A percentile compares a stretch with the other conserved stretches of the same genome.
phyloP scores from a whole-genome alignment of 169 alveolate species.

The Miamiensis avidus region DNA sequence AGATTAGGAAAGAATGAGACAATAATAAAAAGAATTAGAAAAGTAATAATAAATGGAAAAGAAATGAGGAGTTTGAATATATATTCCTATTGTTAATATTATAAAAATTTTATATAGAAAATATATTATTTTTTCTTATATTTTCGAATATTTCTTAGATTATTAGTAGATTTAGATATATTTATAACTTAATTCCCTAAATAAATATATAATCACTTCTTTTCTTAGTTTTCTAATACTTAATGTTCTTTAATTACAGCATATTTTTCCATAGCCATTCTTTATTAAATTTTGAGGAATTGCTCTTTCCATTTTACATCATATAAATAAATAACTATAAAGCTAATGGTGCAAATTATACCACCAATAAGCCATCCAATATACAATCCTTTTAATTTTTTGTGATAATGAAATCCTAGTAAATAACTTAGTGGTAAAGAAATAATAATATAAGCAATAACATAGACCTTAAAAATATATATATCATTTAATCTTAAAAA shows the following conservation, averaged over 20 bases:
- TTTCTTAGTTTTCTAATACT: background rate
- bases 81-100: too few relatives aligned
- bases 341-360: background rate
- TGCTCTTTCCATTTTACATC: background rate
- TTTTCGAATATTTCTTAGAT: background rate
- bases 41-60: background rate
- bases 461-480: background rate
- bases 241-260: background rate
- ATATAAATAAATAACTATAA: too few relatives aligned
- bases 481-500: too few relatives aligned
- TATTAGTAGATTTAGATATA: too few relatives aligned
- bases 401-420: background rate
- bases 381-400: background rate
- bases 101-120: too few relatives aligned
- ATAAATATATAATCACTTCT: too few relatives aligned
- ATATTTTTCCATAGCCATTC: background rate
- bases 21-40: too few relatives aligned
- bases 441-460: background rate
- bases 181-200: too few relatives aligned
- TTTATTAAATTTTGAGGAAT: too few relatives aligned
- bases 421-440: background rate
- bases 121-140: too few relatives aligned
- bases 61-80: background rate
- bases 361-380: background rate
- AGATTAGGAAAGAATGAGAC: background rate